phyloP scores from a whole-genome alignment of 371 early-diverging fungal genomes.

The Mortierella sp. region DNA sequence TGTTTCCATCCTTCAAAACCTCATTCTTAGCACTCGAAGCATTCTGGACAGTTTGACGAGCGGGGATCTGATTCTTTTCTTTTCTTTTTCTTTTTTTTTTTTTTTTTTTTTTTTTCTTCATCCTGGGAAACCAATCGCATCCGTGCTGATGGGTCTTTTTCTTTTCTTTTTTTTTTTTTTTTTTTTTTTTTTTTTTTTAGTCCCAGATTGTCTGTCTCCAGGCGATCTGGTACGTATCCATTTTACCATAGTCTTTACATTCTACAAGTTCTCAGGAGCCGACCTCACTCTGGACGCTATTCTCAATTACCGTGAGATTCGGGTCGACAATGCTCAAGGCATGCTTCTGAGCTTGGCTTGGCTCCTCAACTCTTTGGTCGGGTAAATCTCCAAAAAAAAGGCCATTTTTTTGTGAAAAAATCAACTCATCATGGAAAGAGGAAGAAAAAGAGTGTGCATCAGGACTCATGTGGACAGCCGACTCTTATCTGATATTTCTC shows the following conservation, averaged over 20 bases:
- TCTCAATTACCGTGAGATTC: conserved; percentile 68
- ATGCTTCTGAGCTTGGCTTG: conserved; percentile 77
- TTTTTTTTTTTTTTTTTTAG: conserved; percentile 8
- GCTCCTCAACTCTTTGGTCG: conserved; percentile 68
- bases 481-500: conserved; percentile 7
- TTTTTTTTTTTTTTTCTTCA: too few species aligned
- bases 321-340: conserved; percentile 77
- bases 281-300: conserved; percentile 75
- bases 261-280: conserved; percentile 70
- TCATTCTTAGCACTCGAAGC: too few species aligned
- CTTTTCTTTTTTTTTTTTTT: too few species aligned
- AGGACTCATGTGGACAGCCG: not conserved
- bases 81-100: too few species aligned
- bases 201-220: conserved; percentile 71
- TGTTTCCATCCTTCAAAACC: too few species aligned
- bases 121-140: too few species aligned
- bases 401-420: too few species aligned
- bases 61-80: too few species aligned
- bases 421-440: too few species aligned
- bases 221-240: conserved; percentile 68
- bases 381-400: conserved; percentile 48
- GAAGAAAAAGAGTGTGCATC: too few species aligned
- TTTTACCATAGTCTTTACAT: conserved; percentile 64
- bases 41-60: too few species aligned
- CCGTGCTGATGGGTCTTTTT: too few species aligned